Evolutionary conservation across 192 early-diverging fungal genomes (phyloP).

Genomic region (Entophlyctis luteolus): DNA sequence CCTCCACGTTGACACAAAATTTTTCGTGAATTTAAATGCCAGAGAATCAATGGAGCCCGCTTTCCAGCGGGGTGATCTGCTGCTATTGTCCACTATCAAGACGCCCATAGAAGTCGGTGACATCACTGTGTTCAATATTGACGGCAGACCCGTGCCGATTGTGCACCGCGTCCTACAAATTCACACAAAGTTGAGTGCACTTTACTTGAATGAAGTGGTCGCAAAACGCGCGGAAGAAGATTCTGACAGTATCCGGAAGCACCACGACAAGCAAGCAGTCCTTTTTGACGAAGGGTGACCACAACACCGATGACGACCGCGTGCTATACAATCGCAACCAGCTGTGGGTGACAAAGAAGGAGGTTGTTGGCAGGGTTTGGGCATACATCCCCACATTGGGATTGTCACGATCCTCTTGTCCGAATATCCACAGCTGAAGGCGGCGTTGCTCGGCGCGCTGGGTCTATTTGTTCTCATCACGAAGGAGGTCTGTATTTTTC

Average conservation of each 20-base stretch:
- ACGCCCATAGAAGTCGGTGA: constrained; percentile 82
- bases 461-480: constrained; percentile 39
- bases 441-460: constrained; percentile 69
- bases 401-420: constrained; percentile 96
- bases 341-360: constrained; percentile 86
- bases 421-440: constrained; percentile 92
- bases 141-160: constrained; percentile 86
- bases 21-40: too few species aligned
- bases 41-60: constrained; percentile 98
- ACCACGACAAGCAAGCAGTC: constrained; percentile 69
- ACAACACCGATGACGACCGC: constrained; percentile 87
- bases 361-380: constrained; percentile 88
- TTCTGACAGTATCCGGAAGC: too few species aligned
- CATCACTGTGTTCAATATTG: constrained; percentile 90
- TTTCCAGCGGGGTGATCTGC: constrained; percentile 87
- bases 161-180: constrained; percentile 95
- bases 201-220: too few species aligned
- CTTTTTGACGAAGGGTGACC: constrained; percentile 95
- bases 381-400: constrained; percentile 90
- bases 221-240: too few species aligned
- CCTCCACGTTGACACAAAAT: too few species aligned
- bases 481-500: constrained; percentile 32
- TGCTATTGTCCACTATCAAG: constrained; percentile 74
- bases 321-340: constrained; percentile 75
- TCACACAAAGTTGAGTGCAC: constrained; percentile 75